Evolutionary conservation across 148 eudicot species (phyloP).

Genomic region (Linanthus parryae): DNA sequence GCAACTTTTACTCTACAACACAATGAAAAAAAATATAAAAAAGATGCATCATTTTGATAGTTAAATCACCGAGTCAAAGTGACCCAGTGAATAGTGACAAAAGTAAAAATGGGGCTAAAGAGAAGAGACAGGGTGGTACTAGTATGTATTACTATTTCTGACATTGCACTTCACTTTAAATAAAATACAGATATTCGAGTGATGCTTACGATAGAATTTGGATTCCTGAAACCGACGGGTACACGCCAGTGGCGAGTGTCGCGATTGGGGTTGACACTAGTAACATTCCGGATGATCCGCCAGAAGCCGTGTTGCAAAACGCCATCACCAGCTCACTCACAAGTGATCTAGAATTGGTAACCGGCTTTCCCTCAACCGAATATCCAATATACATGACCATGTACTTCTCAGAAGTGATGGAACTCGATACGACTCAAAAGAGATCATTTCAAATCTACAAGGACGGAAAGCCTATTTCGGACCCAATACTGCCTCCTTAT

Average conservation of each 20-base stretch:
- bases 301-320: slow-evolving; percentile 16
- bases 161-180: not conserved
- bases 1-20: not conserved
- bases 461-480: slow-evolving; percentile 6
- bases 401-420: slow-evolving; percentile 32
- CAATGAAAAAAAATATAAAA: too few relatives aligned
- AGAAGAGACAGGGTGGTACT: not conserved
- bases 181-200: slow-evolving; percentile 11
- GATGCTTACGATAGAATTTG: slow-evolving; percentile 35
- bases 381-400: slow-evolving; percentile 13
- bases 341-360: not conserved
- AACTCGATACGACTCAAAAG: slow-evolving; percentile 15
- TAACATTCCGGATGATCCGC: slow-evolving; percentile 8
- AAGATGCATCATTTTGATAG: not conserved
- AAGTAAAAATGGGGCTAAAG: not conserved
- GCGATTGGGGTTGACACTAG: not conserved
- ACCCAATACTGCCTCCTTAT: slow-evolving; percentile 21
- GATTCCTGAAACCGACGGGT: slow-evolving; percentile 7
- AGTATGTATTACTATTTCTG: not conserved
- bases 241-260: slow-evolving; percentile 1
- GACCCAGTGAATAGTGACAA: not conserved
- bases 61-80: not conserved
- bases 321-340: slow-evolving; percentile 21
- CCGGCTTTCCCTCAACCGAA: not conserved
- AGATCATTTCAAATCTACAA: slow-evolving; percentile 19